Base-by-base conservation (phyloP, 306 rosid genomes). In the Quercus suber region DNA sequence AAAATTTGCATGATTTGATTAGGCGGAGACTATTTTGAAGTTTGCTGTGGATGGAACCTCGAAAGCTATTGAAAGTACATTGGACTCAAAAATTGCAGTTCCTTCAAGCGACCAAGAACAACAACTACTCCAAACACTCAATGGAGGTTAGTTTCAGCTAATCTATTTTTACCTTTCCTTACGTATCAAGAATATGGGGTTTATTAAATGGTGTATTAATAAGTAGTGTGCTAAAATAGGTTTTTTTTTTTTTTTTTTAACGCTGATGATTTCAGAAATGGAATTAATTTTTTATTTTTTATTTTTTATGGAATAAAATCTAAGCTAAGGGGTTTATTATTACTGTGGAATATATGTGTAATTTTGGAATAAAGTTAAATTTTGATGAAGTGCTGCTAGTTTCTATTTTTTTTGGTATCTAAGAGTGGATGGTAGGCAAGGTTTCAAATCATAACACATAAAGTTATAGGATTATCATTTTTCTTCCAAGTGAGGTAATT, bases 21-120 rank as follows among this genome's bases (percentile, higher is more conserved):
- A 88, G 91, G 85, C 77, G 28, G 85, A 80, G 60, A 78, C 41
- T 76, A 82, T 88, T 71, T 7, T 85, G 84, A 88, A 76, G 73
- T 51, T 88, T 72, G 89, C 84, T 18, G 19, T 63, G 25, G 81
- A 85, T 35, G 80, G 75, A 49, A 8, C 45, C 45, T 41, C 45
- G 11, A 41, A 41, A 41, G 45, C 45, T 41, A 11, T 41, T 41
- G 45, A 41, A 41, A 41, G 11, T 41, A 5, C 30, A 0, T 68
- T 3, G 27, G 77, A 77, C 27, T 35, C 86, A 12, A 74, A 70
- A 30, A 70, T 27, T 18, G 73, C 75, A 17, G 35, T 59, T 75
- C 14, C 53, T 56, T 59, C 86, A 49, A 76, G 53, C 74, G 53
- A 37, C 52, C 76, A 63, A 41, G 45, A 8, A 75, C 75, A 55